Percentiles rank a stretch among this genome's conserved stretches.
These are phyloP conservation scores for Cyberlindnera lachancei DNA, from an alignment of 805 yeast genomes.

Conservation along the genomic window DNA sequence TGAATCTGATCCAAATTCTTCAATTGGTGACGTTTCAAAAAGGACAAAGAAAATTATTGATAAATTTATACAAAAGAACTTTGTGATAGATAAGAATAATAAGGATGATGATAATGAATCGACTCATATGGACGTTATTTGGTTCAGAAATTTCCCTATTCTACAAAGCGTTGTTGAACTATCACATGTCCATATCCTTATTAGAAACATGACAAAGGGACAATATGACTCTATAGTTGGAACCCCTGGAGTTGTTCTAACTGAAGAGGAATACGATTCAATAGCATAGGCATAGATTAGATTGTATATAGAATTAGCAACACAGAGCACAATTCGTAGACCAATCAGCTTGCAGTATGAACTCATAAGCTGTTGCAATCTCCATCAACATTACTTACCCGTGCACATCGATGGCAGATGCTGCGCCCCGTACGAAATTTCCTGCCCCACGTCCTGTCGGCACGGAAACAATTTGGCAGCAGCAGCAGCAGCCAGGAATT, in stretches of 20 bases:
- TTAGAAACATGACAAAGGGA: conserved; percentile 23
- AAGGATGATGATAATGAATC: no score
- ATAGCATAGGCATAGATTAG: no score
- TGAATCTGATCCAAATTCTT: conserved; percentile 36
- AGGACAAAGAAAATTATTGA: conserved; percentile 39
- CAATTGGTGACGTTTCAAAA: conserved; percentile 31
- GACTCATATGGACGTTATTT: conserved; percentile 27
- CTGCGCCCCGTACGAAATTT: no score
- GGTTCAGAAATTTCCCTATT: conserved; percentile 71
- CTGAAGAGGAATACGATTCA: conserved; percentile 3
- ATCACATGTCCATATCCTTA: conserved; percentile 64
- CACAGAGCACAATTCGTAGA: no score
- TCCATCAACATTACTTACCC: no score
- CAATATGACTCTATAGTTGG: conserved; percentile 3
- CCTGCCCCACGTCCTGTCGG: no score
- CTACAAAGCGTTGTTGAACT: conserved; percentile 60
- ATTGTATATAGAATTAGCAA: background rate
- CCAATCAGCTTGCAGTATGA: no score
- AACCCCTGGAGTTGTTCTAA: conserved; percentile 8
- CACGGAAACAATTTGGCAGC: no score
- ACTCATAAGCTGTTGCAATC: no score
- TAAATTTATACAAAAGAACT: conserved; percentile 39
- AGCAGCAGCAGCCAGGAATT: no score
- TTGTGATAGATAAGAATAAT: conserved; percentile 28
- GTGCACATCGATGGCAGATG: no score